Evolutionary conservation across 805 yeast genomes (phyloP).

Genomic region (Saccharomycopsis fodiens): DNA sequence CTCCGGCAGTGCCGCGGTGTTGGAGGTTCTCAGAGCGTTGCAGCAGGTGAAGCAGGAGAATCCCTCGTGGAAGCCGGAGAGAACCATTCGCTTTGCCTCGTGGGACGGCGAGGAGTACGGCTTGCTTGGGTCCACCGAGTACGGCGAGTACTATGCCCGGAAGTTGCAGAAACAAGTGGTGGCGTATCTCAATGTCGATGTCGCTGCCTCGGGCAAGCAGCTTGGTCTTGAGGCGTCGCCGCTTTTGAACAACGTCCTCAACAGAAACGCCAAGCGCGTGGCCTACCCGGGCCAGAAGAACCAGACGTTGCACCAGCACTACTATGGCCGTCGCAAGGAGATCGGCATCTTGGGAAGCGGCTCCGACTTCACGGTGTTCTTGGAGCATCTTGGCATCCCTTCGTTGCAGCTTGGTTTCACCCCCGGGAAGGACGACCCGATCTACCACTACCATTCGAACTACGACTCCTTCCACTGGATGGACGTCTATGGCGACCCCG

Average conservation of each 20-base stretch:
- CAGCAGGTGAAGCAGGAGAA: constrained; percentile 35
- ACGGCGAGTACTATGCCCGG: constrained; percentile 52
- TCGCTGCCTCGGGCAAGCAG: constrained; percentile 48
- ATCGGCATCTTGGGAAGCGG: constrained; percentile 58
- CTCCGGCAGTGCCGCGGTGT: constrained; percentile 57
- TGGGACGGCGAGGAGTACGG: constrained; percentile 84
- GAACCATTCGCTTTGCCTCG: constrained; percentile 62
- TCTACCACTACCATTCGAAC: constrained; percentile 71
- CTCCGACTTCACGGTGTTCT: constrained; percentile 57
- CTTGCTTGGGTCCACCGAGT: constrained; percentile 70
- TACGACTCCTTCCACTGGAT: constrained; percentile 72
- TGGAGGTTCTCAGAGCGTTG: constrained; percentile 58
- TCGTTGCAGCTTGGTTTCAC: constrained; percentile 54
- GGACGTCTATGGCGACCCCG: constrained; percentile 54
- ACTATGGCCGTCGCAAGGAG: constrained; percentile 24
- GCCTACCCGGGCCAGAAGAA: constrained; percentile 35
- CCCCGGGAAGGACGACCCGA: constrained; percentile 39
- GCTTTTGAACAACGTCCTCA: constrained; percentile 39
- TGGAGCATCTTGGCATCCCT: constrained; percentile 53
- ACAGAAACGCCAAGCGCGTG: constrained; percentile 37
- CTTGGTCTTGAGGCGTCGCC: constrained; percentile 54
- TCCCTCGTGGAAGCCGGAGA: constrained; percentile 63
- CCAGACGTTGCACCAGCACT: constrained; percentile 31
- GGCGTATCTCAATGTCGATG: constrained; percentile 67
- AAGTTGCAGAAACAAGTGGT: constrained; percentile 42